Percentiles rank a stretch among this genome's conserved stretches.
These are phyloP conservation scores for Parsonsia alboflavescens DNA, from an alignment of 257 asterid genomes.

Conservation along the genomic window DNA sequence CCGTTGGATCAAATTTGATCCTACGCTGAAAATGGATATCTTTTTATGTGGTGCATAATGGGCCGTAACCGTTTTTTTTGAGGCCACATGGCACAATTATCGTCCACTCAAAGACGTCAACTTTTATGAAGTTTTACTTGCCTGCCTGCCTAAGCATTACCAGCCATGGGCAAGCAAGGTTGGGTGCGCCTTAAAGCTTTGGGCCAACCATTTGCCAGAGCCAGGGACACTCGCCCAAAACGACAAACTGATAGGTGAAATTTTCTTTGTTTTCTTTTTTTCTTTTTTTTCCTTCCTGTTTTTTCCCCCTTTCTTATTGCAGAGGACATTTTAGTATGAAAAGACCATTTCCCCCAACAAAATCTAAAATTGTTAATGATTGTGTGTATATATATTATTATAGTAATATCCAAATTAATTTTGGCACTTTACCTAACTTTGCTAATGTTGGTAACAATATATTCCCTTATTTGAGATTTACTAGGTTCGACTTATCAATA, in stretches of 20 bases:
- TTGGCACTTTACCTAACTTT: no score
- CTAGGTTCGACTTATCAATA: no score
- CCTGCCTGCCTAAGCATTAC: background rate
- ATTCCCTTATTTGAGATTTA: no score
- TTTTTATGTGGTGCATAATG: background rate
- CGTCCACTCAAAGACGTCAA: slow-evolving; percentile 4
- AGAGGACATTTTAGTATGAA: no score
- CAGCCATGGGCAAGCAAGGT: background rate
- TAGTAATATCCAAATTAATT: no score
- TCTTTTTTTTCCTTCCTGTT: no score
- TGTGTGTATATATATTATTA: no score
- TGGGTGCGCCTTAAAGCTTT: background rate
- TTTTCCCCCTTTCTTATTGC: no score
- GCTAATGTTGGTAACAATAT: no score
- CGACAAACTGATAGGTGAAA: background rate
- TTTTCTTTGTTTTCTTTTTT: no score
- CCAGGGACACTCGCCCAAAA: background rate
- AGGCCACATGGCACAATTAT: background rate
- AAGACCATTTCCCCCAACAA: no score
- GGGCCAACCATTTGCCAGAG: background rate
- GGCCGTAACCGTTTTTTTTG: background rate
- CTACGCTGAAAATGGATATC: background rate
- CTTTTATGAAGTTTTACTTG: background rate
- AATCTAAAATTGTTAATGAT: no score
- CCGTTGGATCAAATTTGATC: background rate